Evolutionary conservation across 1,284 basidiomycete species (phyloP), one percentile per base, ranked within the genome.

Genomic region (Tilletia caries): DNA sequence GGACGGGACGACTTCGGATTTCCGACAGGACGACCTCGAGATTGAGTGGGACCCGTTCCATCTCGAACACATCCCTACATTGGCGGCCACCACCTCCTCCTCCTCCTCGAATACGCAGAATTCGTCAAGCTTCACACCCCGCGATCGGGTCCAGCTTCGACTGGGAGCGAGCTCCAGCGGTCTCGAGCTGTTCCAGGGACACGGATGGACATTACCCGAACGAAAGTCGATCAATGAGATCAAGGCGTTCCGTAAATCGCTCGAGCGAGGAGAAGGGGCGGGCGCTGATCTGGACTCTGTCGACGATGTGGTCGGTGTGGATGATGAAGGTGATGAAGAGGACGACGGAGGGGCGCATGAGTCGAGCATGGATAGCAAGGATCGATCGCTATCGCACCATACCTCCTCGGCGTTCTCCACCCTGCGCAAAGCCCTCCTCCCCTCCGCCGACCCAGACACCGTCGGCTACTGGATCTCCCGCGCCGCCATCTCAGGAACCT

Each of bases 181-280:
- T 27, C 52, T 29, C 6, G 29, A 29, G 25, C 23, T 54, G 25
- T 54, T 54, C 3, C 52, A 29, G 13, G 52, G 52, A 0, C 29
- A 54, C 12, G 29, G 23, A 2, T 54, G 52, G 52, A 54, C 52
- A n/a, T 29, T 54, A 29, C 52, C 52, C 13, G 52, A 54, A 54
- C 29, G 52, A 13, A 54, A 54, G 52, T 27, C 52, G 52, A 54
- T 54, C 52, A 54, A 54, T 23, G 52, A 54, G 52, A 54, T 54
- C 52, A 54, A 54, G 15, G 52, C 52, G 23, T 29, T 27, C 25
- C 23, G 52, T 6, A 3, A 27, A 29, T 15, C 18, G 20, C 52
- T 54, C 23, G 52, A 54, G 13, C 52, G 52, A 50, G 46, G 46
- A 18, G 20, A 18, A 23, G 46, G 20, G 3, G 18, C 5, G 29